Evolutionary conservation across 176 grass and related monocot species (phyloP), one percentile per base, ranked within the genome.

Genomic region (Lolium multiflorum): DNA sequence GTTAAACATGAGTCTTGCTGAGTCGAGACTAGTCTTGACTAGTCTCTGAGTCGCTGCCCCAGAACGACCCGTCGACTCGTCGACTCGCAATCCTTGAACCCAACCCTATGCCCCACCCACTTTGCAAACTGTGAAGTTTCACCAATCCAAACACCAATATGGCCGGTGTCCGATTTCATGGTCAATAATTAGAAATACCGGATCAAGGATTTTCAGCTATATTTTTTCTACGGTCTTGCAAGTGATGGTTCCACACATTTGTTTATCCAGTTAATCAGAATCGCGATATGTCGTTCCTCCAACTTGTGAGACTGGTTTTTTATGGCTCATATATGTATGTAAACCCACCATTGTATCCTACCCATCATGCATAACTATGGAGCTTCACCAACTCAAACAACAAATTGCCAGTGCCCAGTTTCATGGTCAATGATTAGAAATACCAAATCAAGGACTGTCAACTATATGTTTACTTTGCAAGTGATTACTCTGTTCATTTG

Each of bases 241-340:
- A 11, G 41, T 10, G 58, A 38, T 21, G 20, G 26, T 58, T 26
- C 20, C 38, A 1, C 77, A 12, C 21, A 38, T 22, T 20, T 52
- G 24, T 5, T 83, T 35, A 49, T 72, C 66, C 82, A 44, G 38
- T 74, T 66, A 18, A 81, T 71, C 20, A 17, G 51, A 54, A 54
- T 54, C 51, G 17, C 4, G 51, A 54, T 54, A 54, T 54, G 15
- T 54, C 1, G 14, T 54, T 54, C 41, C 51, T 15, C 47, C 56
- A 49, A 74, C 44, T 43, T 78, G 43, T 78, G 54, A 60, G 54
- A 78, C 52, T 80, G 7, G 31, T 75, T 35, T 52, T 10, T n/a
- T 77, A 0, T 88, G 17, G n/a, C n/a, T 68, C 37, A 26, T 7
- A 31, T 16, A 6, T 0, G 9, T 68, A 58, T 28, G 15, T 77